Conservation (phyloP, 176 grass and related monocot species). For the Alopecurus myosuroides region DNA sequence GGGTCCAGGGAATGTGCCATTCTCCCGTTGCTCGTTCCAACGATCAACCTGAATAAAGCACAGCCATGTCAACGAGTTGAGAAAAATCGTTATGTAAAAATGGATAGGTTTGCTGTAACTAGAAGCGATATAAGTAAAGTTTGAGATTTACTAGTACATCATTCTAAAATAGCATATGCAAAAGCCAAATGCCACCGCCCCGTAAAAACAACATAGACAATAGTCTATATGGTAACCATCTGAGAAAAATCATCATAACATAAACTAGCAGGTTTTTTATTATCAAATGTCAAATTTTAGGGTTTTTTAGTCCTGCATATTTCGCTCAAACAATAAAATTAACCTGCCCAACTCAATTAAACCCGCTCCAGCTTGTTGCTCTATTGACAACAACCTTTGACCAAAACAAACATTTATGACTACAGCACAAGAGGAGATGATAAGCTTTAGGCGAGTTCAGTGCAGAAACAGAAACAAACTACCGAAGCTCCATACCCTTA, state of each 20-base stretch:
- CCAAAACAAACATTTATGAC: neutral
- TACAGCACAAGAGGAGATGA: neutral
- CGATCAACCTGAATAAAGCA: conserved; percentile 61
- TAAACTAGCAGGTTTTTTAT: neutral
- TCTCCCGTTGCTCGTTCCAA: conserved; percentile 91
- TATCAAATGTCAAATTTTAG: neutral
- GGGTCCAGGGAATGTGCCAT: conserved; percentile 84
- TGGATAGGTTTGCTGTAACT: neutral
- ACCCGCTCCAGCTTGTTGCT: neutral
- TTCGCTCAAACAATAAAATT: neutral
- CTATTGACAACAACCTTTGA: neutral
- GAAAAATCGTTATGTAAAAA: neutral
- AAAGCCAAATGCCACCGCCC: neutral
- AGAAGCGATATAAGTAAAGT: neutral
- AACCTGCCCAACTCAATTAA: neutral
- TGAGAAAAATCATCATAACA: neutral
- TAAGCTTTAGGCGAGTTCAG: neutral
- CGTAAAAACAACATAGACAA: neutral
- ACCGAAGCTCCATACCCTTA: neutral
- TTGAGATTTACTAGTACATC: neutral
- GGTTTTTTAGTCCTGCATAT: neutral
- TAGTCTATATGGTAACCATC: neutral
- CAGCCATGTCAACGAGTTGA: neutral
- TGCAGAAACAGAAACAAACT: neutral
- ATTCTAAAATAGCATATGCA: neutral